phyloP scores from a whole-genome alignment of 2,329 filamentous ascomycete species.

The Clathrospora elynae region DNA sequence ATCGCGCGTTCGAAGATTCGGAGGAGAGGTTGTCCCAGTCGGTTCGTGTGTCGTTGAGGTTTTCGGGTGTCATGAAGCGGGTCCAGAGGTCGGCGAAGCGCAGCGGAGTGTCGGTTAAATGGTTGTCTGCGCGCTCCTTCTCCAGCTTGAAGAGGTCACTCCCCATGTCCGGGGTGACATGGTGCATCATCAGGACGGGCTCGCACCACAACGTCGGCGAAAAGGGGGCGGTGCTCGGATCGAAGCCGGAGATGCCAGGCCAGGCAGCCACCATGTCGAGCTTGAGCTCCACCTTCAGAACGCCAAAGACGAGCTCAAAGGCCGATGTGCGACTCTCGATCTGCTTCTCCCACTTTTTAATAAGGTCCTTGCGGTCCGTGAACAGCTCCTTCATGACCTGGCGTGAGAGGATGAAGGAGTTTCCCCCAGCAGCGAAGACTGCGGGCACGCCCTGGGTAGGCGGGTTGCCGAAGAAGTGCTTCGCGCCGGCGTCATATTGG shows the following conservation, averaged over 20 bases:
- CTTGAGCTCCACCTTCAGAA: conserved; percentile 52
- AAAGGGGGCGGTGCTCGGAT: conserved; percentile 45
- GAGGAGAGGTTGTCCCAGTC: conserved; percentile 45
- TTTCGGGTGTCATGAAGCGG: conserved; percentile 36
- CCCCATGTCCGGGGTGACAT: conserved; percentile 52
- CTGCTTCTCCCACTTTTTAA: conserved; percentile 52
- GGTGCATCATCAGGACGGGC: conserved; percentile 48
- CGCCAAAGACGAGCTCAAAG: conserved; percentile 57
- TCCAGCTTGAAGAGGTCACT: conserved; percentile 55
- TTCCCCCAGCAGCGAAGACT: conserved; percentile 59
- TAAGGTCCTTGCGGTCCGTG: conserved; percentile 49
- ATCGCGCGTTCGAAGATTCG: conserved; percentile 35
- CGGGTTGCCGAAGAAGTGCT: conserved; percentile 58
- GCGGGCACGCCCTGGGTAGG: conserved; percentile 42
- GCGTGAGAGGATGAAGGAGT: conserved; percentile 59
- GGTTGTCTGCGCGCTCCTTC: conserved; percentile 33
- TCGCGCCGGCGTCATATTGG: conserved; percentile 55
- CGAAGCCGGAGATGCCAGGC: conserved; percentile 47
- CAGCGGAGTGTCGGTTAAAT: conserved; percentile 24
- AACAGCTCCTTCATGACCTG: conserved; percentile 53
- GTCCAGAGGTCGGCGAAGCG: conserved; percentile 37
- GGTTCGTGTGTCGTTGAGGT: conserved; percentile 29
- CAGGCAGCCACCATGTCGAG: conserved; percentile 54
- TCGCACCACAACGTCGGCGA: conserved; percentile 54
- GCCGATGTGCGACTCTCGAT: conserved; percentile 57